Conservation (phyloP, 1,284 basidiomycete species). For the Ganoderma leucocontextum region DNA sequence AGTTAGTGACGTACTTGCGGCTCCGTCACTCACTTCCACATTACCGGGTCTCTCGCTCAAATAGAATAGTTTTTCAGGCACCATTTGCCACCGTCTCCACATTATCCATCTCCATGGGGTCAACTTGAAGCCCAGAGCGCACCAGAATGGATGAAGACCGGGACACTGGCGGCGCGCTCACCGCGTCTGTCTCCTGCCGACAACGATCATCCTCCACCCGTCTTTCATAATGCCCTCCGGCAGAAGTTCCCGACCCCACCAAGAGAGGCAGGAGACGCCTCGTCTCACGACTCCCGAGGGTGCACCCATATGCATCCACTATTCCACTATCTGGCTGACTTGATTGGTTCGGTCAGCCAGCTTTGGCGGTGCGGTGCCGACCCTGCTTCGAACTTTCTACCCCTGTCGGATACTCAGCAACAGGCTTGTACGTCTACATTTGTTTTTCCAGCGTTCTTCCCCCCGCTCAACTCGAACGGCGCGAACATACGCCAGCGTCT, state of each 20-base stretch:
- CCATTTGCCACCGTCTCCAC: not conserved
- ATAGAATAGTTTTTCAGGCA: not conserved
- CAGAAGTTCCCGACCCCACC: not conserved
- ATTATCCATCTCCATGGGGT: not conserved
- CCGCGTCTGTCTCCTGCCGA: not conserved
- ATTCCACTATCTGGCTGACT: not conserved
- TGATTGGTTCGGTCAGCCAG: not conserved
- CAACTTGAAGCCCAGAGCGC: not conserved
- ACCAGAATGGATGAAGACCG: not conserved
- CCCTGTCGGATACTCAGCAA: not conserved
- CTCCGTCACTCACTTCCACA: not conserved
- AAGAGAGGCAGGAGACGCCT: not conserved
- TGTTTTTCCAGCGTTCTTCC: not conserved
- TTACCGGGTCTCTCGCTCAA: not conserved
- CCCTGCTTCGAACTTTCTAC: not conserved
- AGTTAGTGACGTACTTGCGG: not conserved
- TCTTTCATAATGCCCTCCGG: not conserved
- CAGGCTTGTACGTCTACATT: not conserved
- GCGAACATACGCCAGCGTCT: not conserved
- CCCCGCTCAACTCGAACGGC: not conserved
- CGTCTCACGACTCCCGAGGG: not conserved
- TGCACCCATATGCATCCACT: conserved; percentile 7
- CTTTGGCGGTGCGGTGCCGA: not conserved
- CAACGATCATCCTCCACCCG: not conserved
- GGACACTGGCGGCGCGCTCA: not conserved